Conservation (phyloP, 805 yeast genomes). For the Clavispora santaluciae region DNA sequence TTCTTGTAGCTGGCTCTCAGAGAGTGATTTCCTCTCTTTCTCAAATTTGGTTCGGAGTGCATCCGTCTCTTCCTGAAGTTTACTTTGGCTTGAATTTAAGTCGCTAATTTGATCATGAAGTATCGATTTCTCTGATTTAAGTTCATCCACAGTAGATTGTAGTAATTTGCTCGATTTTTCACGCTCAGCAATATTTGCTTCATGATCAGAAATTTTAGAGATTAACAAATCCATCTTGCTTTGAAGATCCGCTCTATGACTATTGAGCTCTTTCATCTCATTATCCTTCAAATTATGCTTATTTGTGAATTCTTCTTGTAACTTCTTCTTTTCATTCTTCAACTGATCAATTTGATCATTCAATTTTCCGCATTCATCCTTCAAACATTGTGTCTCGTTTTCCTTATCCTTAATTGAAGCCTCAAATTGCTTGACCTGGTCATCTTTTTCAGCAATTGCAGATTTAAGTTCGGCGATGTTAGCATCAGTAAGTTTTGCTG, state of each 20-base stretch:
- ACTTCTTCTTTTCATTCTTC: background rate
- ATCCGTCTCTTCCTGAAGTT: background rate
- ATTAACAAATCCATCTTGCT: background rate
- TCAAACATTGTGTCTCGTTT: background rate
- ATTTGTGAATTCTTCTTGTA: background rate
- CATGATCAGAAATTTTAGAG: background rate
- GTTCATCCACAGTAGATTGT: background rate
- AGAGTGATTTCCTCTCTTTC: background rate
- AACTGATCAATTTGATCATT: background rate
- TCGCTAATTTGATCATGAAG: background rate
- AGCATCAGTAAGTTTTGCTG: background rate
- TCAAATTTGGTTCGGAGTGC: background rate
- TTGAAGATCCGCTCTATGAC: background rate
- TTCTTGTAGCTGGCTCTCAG: background rate
- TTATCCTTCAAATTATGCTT: background rate
- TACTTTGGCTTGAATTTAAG: background rate
- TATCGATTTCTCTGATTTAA: background rate
- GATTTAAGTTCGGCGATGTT: background rate
- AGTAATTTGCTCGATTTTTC: background rate
- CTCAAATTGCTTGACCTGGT: slow-evolving; percentile 26
- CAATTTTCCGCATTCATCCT: background rate
- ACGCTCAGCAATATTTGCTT: slow-evolving; percentile 6
- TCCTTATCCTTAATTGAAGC: background rate
- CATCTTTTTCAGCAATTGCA: background rate
- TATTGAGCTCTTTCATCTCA: slow-evolving; percentile 10